Evolutionary conservation across 1,139 yeast genomes (phyloP).

Genomic region (Blastobotrys illinoisensis): DNA sequence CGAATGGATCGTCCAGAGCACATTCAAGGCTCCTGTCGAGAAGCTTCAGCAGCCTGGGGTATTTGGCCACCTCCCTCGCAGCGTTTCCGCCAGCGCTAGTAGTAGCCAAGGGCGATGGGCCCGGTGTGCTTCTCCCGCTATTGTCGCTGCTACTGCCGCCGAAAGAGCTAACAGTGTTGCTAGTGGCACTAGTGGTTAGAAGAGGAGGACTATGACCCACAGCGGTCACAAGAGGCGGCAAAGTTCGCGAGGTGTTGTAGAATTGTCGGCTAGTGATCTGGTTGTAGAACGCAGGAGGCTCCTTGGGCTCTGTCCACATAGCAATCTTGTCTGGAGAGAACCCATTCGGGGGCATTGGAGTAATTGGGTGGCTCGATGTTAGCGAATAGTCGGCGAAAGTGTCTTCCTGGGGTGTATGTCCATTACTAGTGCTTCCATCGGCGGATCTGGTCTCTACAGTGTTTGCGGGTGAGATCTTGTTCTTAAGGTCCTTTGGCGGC

Average conservation of each 20-base stretch:
- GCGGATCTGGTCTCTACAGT: neutral
- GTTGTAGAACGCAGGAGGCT: neutral
- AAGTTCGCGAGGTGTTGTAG: neutral
- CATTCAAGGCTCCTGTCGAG: neutral
- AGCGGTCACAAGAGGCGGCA: neutral
- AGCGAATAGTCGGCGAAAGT: neutral
- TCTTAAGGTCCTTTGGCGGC: conserved; percentile 3
- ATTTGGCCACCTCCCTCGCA: neutral
- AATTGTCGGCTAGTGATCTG: neutral
- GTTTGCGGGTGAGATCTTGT: neutral
- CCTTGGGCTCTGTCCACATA: neutral
- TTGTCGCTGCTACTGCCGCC: neutral
- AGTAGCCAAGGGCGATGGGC: neutral
- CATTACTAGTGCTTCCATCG: neutral
- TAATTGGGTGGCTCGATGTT: neutral
- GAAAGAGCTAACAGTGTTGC: neutral
- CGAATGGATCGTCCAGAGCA: conserved; percentile 1
- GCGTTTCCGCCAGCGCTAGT: neutral
- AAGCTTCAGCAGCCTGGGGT: neutral
- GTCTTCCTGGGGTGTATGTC: neutral
- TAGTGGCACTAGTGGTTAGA: neutral
- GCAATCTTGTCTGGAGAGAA: neutral
- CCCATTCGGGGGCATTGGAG: neutral
- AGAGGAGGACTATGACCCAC: neutral
- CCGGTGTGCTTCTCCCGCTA: neutral